Evolutionary conservation across 257 asterid species (phyloP), one percentile per base, ranked within the genome.

Genomic region (Henckelia pumila): DNA sequence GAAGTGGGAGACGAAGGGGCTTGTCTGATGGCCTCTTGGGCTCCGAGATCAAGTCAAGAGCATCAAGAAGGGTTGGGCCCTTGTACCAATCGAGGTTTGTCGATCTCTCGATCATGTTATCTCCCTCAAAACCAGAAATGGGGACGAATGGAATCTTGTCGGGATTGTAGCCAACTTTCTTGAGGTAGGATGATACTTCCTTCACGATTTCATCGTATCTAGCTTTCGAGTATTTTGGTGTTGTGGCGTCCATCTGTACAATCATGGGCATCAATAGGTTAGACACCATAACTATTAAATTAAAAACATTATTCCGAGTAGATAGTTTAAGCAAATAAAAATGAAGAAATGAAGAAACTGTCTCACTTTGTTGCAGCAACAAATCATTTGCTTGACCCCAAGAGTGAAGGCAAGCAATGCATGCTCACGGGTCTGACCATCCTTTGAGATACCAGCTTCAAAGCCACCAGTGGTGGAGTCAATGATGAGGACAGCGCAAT

Each of bases 381-480:
- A 78, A 37, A 78, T 78, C 82, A 78, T 79, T n/a, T 75, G 86
- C 77, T 63, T 76, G 49, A 80, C 84, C 33, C 84, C 84, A 44
- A 80, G 81, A 25, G 84, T 80, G 71, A 80, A 80, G 25, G 84
- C 81, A 60, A 75, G 80, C 70, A 79, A 22, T 0, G 83, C 83
- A 55, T 79, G 80, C 75, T 79, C 83, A 59, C 77, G 81, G 70
- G 84, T 80, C 79, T 80, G 84, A 24, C 84, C 84, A 66, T 80
- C 84, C 81, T 80, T 80, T 30, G 84, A 80, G 19, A 80, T 80
- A 76, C 82, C 81, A 61, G 84, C 84, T 47, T 79, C 84, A 28
- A 79, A 79, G 32, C 84, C 84, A 76, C 84, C 81, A 66, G 84
- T 80, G 33, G 84, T 80, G 55, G 84, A 80, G 66, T 80, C 84